Evolutionary conservation across 176 grass and related monocot genomes (phyloP).

Genomic region (Stipa capillata): DNA sequence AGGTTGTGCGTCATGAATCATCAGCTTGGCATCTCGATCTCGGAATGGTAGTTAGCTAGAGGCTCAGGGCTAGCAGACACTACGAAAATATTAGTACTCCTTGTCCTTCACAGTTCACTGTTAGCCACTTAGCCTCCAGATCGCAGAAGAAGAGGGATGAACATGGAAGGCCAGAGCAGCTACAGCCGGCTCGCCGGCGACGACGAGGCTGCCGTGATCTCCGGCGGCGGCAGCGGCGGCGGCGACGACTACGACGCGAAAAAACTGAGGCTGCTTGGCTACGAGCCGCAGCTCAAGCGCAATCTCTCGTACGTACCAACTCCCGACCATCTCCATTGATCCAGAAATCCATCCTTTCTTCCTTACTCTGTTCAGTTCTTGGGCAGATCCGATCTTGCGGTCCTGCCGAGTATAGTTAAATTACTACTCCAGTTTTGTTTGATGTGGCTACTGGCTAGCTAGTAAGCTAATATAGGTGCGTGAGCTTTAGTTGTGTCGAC

Average conservation of each 20-base stretch:
- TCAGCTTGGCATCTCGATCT: background rate
- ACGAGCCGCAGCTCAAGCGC: constrained; percentile 78
- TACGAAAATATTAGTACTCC: background rate
- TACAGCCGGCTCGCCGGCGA: constrained; percentile 36
- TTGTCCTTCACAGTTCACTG: too few species aligned
- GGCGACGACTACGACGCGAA: constrained; percentile 1
- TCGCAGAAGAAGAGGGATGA: background rate
- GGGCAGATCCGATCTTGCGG: background rate
- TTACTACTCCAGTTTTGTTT: background rate
- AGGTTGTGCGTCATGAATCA: background rate
- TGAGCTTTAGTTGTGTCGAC: background rate
- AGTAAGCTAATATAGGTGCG: background rate
- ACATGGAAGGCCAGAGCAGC: constrained; percentile 9
- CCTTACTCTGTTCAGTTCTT: background rate
- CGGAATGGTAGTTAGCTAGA: background rate
- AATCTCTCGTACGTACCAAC: constrained; percentile 48
- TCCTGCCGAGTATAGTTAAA: background rate
- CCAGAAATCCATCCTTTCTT: background rate
- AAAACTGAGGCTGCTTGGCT: constrained; percentile 52
- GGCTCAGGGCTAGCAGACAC: background rate
- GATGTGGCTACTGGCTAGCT: background rate
- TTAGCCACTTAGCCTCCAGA: background rate
- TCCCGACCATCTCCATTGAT: background rate
- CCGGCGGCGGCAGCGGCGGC: background rate
- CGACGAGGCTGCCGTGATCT: background rate